Conservation (phyloP, 306 rosid species). For the Arachis stenosperma region DNA sequence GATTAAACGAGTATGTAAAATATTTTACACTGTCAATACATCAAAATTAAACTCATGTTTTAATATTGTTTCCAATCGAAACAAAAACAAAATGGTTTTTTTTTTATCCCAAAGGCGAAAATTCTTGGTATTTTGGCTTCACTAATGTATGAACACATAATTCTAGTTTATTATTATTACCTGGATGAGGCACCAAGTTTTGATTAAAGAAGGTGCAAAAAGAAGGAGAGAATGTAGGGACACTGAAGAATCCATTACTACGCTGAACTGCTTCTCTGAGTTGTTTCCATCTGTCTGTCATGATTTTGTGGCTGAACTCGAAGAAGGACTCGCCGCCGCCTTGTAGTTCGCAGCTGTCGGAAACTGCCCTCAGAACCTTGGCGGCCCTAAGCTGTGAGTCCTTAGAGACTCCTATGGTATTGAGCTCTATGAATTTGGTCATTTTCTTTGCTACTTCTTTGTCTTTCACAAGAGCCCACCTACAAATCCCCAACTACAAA, state of each 20-base stretch:
- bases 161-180: constrained; percentile 26
- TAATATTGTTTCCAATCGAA: too few species aligned
- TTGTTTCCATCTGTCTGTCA: constrained; percentile 73
- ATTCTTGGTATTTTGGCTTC: too few species aligned
- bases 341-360: constrained; percentile 55
- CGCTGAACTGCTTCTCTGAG: constrained; percentile 56
- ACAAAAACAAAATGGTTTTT: too few species aligned
- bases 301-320: constrained; percentile 50
- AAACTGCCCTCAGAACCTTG: constrained; percentile 63
- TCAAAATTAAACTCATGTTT: too few species aligned
- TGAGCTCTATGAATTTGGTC: constrained; percentile 87
- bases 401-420: constrained; percentile 88
- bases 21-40: too few species aligned
- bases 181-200: constrained; percentile 70
- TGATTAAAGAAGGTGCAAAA: constrained; percentile 66
- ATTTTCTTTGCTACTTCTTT: constrained; percentile 71
- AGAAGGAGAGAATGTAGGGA: constrained; percentile 61
- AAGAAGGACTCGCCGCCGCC: constrained; percentile 59
- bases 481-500: constrained; percentile 12
- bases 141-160: too few species aligned
- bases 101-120: too few species aligned
- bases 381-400: constrained; percentile 93
- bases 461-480: constrained; percentile 94
- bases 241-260: constrained; percentile 54
- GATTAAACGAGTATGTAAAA: too few species aligned